Base-by-base conservation (phyloP, 2,329 filamentous ascomycete species). In the Dothidotthia symphoricarpi region DNA sequence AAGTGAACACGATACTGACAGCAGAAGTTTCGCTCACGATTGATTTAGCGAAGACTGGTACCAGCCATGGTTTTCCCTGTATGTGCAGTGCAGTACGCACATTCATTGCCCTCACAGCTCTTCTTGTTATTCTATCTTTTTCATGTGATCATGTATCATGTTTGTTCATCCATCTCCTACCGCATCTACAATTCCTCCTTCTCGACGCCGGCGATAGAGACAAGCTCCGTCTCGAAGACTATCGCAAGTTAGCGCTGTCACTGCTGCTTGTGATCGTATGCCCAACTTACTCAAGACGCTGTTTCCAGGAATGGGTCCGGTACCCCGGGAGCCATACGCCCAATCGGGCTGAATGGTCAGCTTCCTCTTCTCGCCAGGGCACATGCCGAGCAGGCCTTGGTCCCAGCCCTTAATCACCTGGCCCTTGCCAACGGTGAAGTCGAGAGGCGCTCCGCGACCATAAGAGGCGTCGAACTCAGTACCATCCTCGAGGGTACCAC, bases 361-460 rank as follows among this genome's bases (percentile, higher is more conserved):
- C 42, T 82, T 91, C 70, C 69, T 80, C 81, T 95, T 95, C 76
- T 98, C 91, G 49, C 93, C 93, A 55, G 93, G 85, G 71, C 91
- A 97, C 91, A 97, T 97, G 63, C 90, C 88, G 30, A 94, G 64
- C 16, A 97, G 79, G 35, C 91, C 91, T 63, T 95, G 74, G 59
- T 97, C 91, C 90, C 90, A 96, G 60, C 91, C 91, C 75, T 93
- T 89, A 71, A 98, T 98, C 43, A 97, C 93, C 67, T 86, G 81
- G 30, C 91, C 90, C 37, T 76, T 73, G 40, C 91, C 93, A 29
- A 98, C 75, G 49, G 76, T 80, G 72, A 98, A 97, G 55, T 67
- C 73, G 59, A 98, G 78, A 4, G 93, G 93, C 44, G 73, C 68
- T 38, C 82, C 81, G 41, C 91, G 83, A 62, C 94, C 84, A 73